phyloP scores from a whole-genome alignment of 257 asterid genomes.

The Lycium barbarum region DNA sequence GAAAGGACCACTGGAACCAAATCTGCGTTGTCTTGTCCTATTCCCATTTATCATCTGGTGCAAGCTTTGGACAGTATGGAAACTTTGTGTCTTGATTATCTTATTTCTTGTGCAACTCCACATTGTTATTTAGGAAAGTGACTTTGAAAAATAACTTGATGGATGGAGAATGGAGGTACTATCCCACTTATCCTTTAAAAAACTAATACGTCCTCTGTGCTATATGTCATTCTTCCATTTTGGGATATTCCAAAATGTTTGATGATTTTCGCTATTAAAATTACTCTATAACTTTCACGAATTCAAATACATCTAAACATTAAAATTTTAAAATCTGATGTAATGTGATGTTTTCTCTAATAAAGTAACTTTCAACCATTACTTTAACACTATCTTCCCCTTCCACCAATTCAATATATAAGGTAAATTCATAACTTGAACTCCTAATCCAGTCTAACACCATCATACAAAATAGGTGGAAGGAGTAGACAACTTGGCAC shows the following conservation, averaged over 20 bases:
- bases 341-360: background rate
- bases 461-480: background rate
- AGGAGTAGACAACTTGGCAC: background rate
- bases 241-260: background rate
- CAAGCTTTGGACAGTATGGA: background rate
- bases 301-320: background rate
- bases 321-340: background rate
- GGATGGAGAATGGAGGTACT: background rate
- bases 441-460: background rate
- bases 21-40: background rate
- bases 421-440: background rate
- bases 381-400: background rate
- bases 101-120: slow-evolving; percentile 2
- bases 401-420: background rate
- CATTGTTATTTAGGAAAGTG: background rate
- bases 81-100: background rate
- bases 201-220: background rate
- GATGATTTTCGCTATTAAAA: background rate
- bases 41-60: background rate
- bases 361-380: background rate
- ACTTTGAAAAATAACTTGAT: background rate
- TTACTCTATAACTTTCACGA: background rate
- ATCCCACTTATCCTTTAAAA: background rate
- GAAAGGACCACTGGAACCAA: background rate
- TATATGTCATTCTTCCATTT: background rate